A percentile compares a stretch with the other conserved stretches of the same genome.
phyloP scores from a whole-genome alignment of 2,329 filamentous ascomycete genomes.

The Botrytis squamosa region DNA sequence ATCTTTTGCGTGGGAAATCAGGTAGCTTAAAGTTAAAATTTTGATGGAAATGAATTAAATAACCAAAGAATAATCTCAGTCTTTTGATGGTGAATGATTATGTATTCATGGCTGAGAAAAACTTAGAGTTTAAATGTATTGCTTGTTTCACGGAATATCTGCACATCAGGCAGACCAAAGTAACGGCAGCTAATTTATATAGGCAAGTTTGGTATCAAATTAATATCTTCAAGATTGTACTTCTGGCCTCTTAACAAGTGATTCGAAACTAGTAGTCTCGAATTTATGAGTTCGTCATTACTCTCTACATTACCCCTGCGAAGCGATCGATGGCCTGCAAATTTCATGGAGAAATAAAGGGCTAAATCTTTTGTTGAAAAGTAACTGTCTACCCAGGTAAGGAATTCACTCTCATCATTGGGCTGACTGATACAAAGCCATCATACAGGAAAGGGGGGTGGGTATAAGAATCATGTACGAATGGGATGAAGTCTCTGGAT shows the following conservation, averaged over 20 bases:
- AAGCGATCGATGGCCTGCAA: background rate
- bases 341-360: background rate
- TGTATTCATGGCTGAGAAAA: background rate
- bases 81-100: background rate
- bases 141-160: background rate
- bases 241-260: background rate
- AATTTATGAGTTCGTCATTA: background rate
- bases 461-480: no score
- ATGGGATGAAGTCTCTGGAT: background rate
- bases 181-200: rapidly evolving
- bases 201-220: background rate
- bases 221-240: no score
- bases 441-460: background rate
- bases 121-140: background rate
- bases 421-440: no score
- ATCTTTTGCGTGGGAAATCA: background rate
- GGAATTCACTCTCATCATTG: background rate
- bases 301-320: background rate
- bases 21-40: background rate
- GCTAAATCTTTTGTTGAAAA: background rate
- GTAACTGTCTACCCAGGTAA: background rate
- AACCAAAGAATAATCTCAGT: background rate
- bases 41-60: background rate
- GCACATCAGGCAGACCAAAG: background rate
- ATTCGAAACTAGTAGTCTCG: no score